A percentile compares a stretch with the other conserved stretches of the same genome.
Evolutionary conservation across 176 grass and related monocot species (phyloP).

Genomic region (Bothriochloa decipiens): DNA sequence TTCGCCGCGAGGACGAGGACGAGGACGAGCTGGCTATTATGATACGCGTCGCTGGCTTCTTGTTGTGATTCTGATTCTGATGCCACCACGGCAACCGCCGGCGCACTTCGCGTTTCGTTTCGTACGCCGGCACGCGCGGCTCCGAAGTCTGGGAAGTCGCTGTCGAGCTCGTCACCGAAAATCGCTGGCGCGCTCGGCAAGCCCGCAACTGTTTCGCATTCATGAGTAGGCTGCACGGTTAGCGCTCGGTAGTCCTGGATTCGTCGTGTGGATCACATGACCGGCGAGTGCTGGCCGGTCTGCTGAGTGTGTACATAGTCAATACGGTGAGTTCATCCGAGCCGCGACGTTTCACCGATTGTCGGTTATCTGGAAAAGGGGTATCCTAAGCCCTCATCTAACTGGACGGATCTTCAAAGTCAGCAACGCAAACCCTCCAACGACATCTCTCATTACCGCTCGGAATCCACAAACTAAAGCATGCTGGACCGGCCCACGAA

Average conservation of each 20-base stretch:
- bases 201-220: neutral
- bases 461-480: too few relatives aligned
- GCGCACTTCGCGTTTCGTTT: neutral
- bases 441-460: too few relatives aligned
- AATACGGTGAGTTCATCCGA: slow-evolving; percentile 19
- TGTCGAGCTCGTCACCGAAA: neutral
- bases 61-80: neutral
- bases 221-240: slow-evolving; percentile 22
- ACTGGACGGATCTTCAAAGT: too few relatives aligned
- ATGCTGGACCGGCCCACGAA: too few relatives aligned
- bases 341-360: slow-evolving; percentile 42
- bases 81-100: slow-evolving; percentile 25
- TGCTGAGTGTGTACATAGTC: neutral
- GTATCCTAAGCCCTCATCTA: too few relatives aligned
- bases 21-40: neutral
- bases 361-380: too few relatives aligned
- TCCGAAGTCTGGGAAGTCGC: neutral
- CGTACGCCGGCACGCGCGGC: neutral
- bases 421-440: too few relatives aligned
- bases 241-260: neutral
- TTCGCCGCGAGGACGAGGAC: too few relatives aligned
- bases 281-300: slow-evolving; percentile 9
- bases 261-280: neutral
- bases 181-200: neutral
- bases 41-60: neutral